Conservation (phyloP, 2,329 filamentous ascomycete species). For the Trichoderma sp. region DNA sequence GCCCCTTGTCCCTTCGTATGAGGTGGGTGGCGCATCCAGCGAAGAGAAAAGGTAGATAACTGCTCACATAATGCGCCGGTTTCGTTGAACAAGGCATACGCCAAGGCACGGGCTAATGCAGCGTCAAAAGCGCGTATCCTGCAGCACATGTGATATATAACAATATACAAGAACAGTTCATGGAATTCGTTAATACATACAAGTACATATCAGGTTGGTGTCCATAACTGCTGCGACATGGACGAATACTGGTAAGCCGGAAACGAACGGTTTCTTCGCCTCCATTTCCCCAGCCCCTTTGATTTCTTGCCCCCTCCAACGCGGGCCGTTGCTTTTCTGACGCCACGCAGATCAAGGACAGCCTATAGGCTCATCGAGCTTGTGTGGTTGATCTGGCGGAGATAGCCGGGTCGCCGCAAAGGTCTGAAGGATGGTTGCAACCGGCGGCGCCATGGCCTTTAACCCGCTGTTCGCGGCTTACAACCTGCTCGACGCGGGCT, state of each 20-base stretch:
- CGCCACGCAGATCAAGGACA: slow-evolving; percentile 9
- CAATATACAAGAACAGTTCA: not conserved
- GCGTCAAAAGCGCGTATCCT: not conserved
- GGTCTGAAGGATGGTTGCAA: not conserved
- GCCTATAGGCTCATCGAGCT: not conserved
- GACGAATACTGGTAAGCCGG: not conserved
- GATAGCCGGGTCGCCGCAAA: not conserved
- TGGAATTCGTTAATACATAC: not conserved
- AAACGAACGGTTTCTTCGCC: not conserved
- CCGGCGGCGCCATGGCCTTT: not conserved
- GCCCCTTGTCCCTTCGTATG: not conserved
- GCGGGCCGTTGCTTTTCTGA: slow-evolving; percentile 10
- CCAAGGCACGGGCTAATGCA: not conserved
- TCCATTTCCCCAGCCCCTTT: not conserved
- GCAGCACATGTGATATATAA: not conserved
- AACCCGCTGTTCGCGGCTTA: slow-evolving; percentile 1
- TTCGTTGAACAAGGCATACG: not conserved
- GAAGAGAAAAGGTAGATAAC: not conserved
- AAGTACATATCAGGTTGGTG: not conserved
- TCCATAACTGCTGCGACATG: not conserved
- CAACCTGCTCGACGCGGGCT: not conserved
- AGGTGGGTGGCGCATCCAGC: not conserved
- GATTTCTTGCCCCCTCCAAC: not conserved
- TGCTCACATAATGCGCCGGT: not conserved
- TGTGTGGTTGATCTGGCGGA: not conserved